Conservation (phyloP, 345 rosid species). For the Rubroshorea leprosula region DNA sequence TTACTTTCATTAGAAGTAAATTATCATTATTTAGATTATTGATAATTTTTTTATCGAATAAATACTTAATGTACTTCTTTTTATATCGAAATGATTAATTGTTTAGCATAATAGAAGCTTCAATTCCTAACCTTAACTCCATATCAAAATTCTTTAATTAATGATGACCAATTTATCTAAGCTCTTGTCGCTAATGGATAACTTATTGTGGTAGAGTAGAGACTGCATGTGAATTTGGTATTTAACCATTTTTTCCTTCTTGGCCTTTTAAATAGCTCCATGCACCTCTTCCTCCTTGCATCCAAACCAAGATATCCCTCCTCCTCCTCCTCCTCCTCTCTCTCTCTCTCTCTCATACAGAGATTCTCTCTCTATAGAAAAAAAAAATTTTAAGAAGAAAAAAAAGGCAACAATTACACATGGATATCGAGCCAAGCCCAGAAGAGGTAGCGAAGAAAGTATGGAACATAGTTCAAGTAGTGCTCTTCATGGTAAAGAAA, state of each 20-base stretch:
- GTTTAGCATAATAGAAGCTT: too few relatives aligned
- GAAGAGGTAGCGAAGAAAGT: conserved; percentile 34
- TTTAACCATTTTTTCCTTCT: conserved; percentile 14
- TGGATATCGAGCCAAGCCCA: conserved; percentile 38
- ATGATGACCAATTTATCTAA: too few relatives aligned
- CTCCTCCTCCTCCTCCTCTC: background rate
- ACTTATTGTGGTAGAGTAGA: background rate
- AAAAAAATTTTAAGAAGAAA: background rate
- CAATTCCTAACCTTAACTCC: too few relatives aligned
- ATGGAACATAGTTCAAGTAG: conserved; percentile 36
- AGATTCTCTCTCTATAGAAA: background rate
- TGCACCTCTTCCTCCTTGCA: background rate
- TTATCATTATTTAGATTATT: too few relatives aligned
- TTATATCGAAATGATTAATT: too few relatives aligned
- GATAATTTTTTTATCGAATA: too few relatives aligned
- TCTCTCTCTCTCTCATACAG: too few relatives aligned
- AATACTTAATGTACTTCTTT: too few relatives aligned
- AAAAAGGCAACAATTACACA: background rate
- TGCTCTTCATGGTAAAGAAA: conserved; percentile 39
- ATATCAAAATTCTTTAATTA: too few relatives aligned
- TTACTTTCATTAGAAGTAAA: too few relatives aligned
- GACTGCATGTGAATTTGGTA: background rate
- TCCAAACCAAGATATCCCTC: background rate
- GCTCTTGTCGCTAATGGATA: too few relatives aligned
- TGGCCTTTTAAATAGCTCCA: conserved; percentile 38